These are phyloP conservation scores for Sarocladium strictum DNA, from an alignment of 2,329 filamentous ascomycete genomes.

Conservation along the genomic window DNA sequence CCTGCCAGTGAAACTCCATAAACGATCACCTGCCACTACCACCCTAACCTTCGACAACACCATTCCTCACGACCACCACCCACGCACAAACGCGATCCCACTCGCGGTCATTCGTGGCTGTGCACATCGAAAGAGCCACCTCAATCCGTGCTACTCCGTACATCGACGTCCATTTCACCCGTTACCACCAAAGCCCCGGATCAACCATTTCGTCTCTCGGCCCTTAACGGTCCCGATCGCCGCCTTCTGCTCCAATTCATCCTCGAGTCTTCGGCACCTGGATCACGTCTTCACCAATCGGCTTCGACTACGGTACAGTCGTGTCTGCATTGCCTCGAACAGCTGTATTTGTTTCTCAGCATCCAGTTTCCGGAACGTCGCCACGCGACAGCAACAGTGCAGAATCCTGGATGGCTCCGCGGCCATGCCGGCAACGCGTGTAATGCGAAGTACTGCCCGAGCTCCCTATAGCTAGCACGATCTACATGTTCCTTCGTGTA, in stretches of 20 bases:
- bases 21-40: too few species aligned
- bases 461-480: constrained; percentile 35
- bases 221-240: background rate
- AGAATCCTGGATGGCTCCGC: background rate
- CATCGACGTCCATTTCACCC: background rate
- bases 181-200: background rate
- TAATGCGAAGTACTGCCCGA: constrained; percentile 50
- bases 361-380: background rate
- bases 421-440: constrained; percentile 6
- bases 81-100: background rate
- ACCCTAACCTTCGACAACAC: background rate
- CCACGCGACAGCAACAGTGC: background rate
- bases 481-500: background rate
- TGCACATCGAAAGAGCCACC: background rate
- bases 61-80: background rate
- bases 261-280: background rate
- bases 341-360: background rate
- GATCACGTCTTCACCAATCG: background rate
- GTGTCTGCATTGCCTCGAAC: background rate
- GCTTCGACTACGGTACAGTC: background rate
- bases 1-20: too few species aligned
- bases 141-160: background rate
- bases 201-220: background rate
- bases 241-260: background rate
- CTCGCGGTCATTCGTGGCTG: background rate